Base-by-base conservation (phyloP, 2,329 filamentous ascomycete species). In the Colletotrichum euphorbiae region DNA sequence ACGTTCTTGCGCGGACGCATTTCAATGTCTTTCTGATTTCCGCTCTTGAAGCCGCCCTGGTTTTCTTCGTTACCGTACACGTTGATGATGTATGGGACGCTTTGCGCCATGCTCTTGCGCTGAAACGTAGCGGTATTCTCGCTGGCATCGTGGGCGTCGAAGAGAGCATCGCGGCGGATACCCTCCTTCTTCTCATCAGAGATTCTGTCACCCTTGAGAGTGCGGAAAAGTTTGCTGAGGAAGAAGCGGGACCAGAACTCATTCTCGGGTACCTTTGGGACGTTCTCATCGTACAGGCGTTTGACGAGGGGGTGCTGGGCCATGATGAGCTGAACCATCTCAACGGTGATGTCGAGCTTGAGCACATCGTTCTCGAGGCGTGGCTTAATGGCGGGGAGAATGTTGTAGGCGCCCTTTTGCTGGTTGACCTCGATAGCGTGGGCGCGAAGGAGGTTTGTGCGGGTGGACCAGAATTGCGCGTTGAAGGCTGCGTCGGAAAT, bases 231-330 rank as follows among this genome's bases (percentile, higher is more conserved):
- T 64, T 92, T 89, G 78, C 93, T 97, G 69, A 94, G 89, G 77
- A 99, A 98, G 80, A 99, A 99, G 13, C 93, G 88, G 6, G 92
- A 92, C 94, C 95, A 99, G 77, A 99, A 99, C 56, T 93, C 89
- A 63, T 85, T 85, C 74, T 97, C 93, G 28, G 86, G 89, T 43
- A 97, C 80, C 68, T 91, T 92, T 5, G 93, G 94, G 0, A 98
- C 94, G 72, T 94, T 93, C 76, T 98, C 94, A 75, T 98, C 93
- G 79, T 98, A 98, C 6, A 97, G 92, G 19, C 90, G 89, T 77
- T 93, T 92, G 67, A 99, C 91, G 0, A 99, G 84, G 2, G 96
- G 94, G 78, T 99, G 95, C 77, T 98, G 96, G 69, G 88, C 90
- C 79, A 99, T 94, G 60, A 99, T 96, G 75, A 97, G 88, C 75